Base-by-base conservation (phyloP, 2,329 filamentous ascomycete species). In the Pseudocercospora eumusae region DNA sequence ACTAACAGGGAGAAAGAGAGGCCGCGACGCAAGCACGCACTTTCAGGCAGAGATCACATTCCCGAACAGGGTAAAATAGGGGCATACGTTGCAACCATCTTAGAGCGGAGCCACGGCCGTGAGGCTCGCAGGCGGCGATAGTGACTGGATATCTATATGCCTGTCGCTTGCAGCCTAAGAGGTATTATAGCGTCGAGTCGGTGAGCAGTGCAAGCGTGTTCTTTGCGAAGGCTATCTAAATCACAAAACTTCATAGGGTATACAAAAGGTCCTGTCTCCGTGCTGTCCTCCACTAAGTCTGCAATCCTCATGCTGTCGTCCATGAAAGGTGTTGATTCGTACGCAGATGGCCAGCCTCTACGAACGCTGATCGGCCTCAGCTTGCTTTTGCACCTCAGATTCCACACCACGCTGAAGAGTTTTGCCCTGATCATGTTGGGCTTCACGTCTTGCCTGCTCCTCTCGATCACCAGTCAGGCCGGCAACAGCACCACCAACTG, bases 331-430 rank as follows among this genome's bases (percentile, higher is more conserved):
- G 27, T 28, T 9, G 27, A 9, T 28, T 28, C 27, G 27, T 28
- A 28, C 27, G 27, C 27, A 28, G 27, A 28, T 8, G 27, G 27
- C 8, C 27, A 28, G 27, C 18, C 31, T 31, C 28, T 36, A 54
- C 20, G 60, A 62, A 25, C 50, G 45, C 56, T 36, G 36, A 21
- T 68, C 58, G 40, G 64, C 64, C 47, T 66, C 61, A 2, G 65
- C 84, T 81, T 90, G 81, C 84, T 91, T 93, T 77, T 89, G 79
- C 60, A 96, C 83, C 73, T 96, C 92, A 40, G 83, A 79, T 83
- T 96, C 92, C 1, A 88, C 92, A 55, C 92, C 90, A 20, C 92
- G 85, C 83, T 96, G 90, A 73, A 86, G 83, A 20, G 89, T 90
- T 87, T 95, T 96, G 67, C 92, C 93, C 67, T 85, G 79, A 70